Conservation (phyloP, 176 grass and related monocot species). For the Raddia distichophylla region DNA sequence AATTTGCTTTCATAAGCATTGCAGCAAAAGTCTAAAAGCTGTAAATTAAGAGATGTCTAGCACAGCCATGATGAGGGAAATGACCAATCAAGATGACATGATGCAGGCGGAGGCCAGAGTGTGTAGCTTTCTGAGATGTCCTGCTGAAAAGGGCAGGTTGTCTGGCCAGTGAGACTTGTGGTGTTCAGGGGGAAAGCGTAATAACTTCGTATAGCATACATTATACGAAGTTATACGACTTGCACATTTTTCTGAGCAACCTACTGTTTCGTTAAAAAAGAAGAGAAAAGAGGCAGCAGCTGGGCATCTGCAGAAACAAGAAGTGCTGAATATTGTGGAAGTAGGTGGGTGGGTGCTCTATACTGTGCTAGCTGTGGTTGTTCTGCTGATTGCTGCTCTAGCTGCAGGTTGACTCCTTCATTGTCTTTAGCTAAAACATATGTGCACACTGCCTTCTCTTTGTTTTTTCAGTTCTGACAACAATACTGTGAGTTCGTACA, state of each 20-base stretch:
- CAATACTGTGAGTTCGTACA: neutral
- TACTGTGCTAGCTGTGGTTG: neutral
- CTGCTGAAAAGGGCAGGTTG: neutral
- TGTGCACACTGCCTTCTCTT: neutral
- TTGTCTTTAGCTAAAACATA: constrained; percentile 5
- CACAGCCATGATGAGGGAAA: constrained; percentile 8
- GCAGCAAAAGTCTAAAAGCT: neutral
- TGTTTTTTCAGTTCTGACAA: neutral
- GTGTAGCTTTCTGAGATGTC: neutral
- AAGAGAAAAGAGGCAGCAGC: neutral
- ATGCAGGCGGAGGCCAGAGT: neutral
- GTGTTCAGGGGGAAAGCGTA: too few relatives aligned
- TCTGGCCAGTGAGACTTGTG: neutral
- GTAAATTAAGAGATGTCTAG: neutral
- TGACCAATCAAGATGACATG: constrained; percentile 5
- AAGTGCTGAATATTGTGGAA: neutral
- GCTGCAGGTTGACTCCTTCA: constrained; percentile 22
- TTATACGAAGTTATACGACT: too few relatives aligned
- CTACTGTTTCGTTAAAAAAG: too few relatives aligned
- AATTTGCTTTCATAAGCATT: neutral
- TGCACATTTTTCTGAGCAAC: too few relatives aligned
- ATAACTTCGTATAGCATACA: too few relatives aligned
- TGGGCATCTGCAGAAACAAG: constrained; percentile 1
- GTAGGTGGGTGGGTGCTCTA: constrained; percentile 12
- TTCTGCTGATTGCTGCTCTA: neutral